A percentile compares a stretch with the other conserved stretches of the same genome.
These are phyloP conservation scores for Claviceps maximensis DNA, from an alignment of 2,329 filamentous ascomycete genomes.

Conservation along the genomic window DNA sequence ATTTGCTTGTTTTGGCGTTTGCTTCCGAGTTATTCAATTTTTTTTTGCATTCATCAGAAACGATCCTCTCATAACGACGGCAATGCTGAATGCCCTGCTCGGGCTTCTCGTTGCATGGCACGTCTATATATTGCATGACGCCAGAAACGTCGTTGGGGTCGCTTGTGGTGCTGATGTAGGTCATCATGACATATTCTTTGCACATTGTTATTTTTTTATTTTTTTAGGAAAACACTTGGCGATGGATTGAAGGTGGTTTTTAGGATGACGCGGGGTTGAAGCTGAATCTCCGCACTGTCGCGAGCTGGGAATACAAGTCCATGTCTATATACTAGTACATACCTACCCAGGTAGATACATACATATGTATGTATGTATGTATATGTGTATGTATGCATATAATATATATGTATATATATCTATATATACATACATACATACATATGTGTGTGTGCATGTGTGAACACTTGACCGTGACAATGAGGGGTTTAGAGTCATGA, in stretches of 20 bases:
- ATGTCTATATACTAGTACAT: not conserved
- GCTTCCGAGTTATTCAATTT: too few species aligned
- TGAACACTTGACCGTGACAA: too few species aligned
- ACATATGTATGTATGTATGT: too few species aligned
- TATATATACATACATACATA: too few species aligned
- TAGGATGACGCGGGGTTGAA: not conserved
- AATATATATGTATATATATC: too few species aligned
- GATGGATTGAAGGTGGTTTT: not conserved
- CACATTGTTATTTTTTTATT: not conserved
- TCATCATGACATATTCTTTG: not conserved
- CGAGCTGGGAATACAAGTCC: not conserved
- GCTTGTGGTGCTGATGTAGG: not conserved
- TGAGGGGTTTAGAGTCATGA: too few species aligned
- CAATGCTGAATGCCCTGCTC: not conserved
- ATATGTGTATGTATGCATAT: too few species aligned
- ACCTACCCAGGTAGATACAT: too few species aligned
- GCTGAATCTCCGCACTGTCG: not conserved
- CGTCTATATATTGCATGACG: not conserved
- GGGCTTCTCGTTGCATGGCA: not conserved
- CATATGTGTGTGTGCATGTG: too few species aligned
- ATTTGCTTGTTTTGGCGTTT: not conserved
- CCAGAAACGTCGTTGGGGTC: too few species aligned
- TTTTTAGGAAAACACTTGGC: not conserved
- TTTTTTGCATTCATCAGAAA: too few species aligned
- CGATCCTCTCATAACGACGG: too few species aligned